Evolutionary conservation across 352 stramenopile genomes (phyloP), one percentile per base, ranked within the genome.

Genomic region (Aphanomyces cochlioides): DNA sequence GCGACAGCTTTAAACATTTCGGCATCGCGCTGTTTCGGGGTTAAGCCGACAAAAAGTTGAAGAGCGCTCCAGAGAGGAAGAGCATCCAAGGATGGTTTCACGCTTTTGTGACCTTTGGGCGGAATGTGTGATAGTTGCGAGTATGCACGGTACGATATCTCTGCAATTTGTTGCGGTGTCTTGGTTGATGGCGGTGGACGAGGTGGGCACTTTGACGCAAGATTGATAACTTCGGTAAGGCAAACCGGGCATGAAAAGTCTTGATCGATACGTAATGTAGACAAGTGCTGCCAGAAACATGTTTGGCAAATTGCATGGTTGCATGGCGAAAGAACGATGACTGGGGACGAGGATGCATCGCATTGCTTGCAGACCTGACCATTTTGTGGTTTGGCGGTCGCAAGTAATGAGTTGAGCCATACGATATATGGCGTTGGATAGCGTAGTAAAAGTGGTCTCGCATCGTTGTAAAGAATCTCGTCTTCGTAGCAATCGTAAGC

Each of bases 1-100:
- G 56, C 17, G 39, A 70, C 64, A 13, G 64, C 64, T 39, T 70
- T 70, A 50, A 64, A 70, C 64, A 70, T 70, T 19, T 70, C 53
- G 45, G 64, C 28, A 34, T 70, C 64, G n/a, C 64, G 64, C 40
- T 70, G 64, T 4, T 54, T 61, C 1, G 19, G 64, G 3, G 64
- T 47, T 15, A 56, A 15, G 3, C 64, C 64, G n/a, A 70, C 64
- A 28, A 48, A 70, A 10, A 70, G 40, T 40, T 70, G 43, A 8
- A 70, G 17, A 15, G 64, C 64, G 54, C 53, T 34, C 43, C 53
- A 53, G 4, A 70, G 54, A 13, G 64, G 64, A 3, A 70, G 54
- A 7, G 54, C 17, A 45, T 61, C 54, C 5, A 61, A n/a, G 54
- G 21, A 12, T 12, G 64, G 64, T 15, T 70, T 70, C 21, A 70